Base-by-base conservation (phyloP, 805 yeast species). In the Wickerhamiella musiphila region DNA sequence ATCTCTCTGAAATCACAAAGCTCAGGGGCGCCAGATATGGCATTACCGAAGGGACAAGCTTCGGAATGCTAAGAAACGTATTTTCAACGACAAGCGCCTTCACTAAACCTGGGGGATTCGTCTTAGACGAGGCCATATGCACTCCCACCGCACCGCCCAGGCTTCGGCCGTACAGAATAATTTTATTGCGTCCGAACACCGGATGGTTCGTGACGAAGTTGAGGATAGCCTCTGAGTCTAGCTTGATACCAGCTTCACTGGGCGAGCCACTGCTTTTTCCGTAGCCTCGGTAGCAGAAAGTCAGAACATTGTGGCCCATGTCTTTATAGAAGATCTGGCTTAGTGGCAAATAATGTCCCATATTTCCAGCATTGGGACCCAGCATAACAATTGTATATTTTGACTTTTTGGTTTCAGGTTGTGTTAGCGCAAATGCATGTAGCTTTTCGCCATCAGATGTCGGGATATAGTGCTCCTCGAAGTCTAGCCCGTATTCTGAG, bases 331-430 rank as follows among this genome's bases (percentile, higher is more conserved):
- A 71, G 7, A 75, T 52, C 29, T 73, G 62, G 3, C 78, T 93
- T 6, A 82, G 68, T 2, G 94, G 94, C 29, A 86, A 57, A 18
- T 78, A 73, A 48, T 81, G 82, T 12, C 96, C 96, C 41, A 86
- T 86, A 51, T 90, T 86, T 4, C 96, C 96, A 2, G 95, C 95
- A 54, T 86, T 86, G 4, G 96, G 96, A 30, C 83, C 73, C 32
- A 84, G 61, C 14, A 90, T 65, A 17, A 90, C 46, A 8, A 86
- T 65, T 1, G 95, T 79, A n/a, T n/a, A n/a, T n/a, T n/a, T n/a
- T n/a, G n/a, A n/a, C 41, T 75, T 78, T 40, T 67, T 61, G 20
- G 63, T 53, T 4, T 46, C 37, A 9, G 34, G 22, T 14, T 37
- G 31, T 24, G 19, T n/a, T 35, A 81, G 56, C 31, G 68, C 57